Evolutionary conservation across 2,329 filamentous ascomycete genomes (phyloP), one percentile per base, ranked within the genome.

Genomic region (Fusarium albidum): DNA sequence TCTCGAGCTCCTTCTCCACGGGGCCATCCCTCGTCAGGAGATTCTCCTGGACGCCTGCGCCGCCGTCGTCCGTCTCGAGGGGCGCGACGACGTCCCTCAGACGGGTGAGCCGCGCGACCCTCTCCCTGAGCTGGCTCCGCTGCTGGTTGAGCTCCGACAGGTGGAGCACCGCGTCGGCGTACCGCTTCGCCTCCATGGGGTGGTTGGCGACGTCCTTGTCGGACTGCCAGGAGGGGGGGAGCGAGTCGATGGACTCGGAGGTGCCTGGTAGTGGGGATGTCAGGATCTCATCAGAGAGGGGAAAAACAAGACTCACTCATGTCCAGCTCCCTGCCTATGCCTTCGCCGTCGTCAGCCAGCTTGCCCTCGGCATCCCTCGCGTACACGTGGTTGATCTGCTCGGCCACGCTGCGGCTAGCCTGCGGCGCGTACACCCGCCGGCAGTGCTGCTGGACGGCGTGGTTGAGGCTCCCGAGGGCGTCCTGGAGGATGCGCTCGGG

Each of bases 301-400:
- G 3, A 4, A 9, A 6, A 1, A n/a, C n/a, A n/a, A 11, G 3
- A 63, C 73, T 55, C 70, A 81, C 75, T 75, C 25, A 82, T 65
- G 61, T 84, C 80, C 9, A 75, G 69, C 17, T 78, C 76, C 27
- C 69, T 66, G 26, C 63, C 69, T 18, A 79, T 69, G 1, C 73
- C 68, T 6, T 66, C 69, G 15, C 68, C 76, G 38, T 71, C 75
- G 25, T 73, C 74, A 52, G 73, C 66, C 43, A 72, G 71, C 37
- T 69, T 73, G 31, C 76, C 75, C 32, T 79, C 77, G 5, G 73
- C 74, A 12, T 75, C 73, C 6, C 72, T 71, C 70, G 81, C 80
- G 69, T 91, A 91, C 37, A 89, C 73, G 40, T 74, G 73, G 71
- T 90, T 86, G 34, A 92, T 85, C 74, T 92, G 88, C 75, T 90